phyloP scores from a whole-genome alignment of 106 monocot genomes.

The Cymbidium sinense region DNA sequence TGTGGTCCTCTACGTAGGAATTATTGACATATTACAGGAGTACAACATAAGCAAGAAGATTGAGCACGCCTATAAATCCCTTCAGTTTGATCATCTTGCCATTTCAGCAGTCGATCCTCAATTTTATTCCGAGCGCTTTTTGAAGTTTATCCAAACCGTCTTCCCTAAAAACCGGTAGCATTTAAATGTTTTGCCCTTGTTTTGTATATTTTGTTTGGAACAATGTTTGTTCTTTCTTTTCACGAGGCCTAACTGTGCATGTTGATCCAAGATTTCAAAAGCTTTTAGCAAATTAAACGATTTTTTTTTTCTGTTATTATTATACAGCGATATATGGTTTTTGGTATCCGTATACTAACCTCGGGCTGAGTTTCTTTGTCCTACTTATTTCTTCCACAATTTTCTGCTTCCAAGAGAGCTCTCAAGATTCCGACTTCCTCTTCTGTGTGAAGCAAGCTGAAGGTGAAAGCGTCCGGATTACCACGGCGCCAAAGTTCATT shows the following conservation, averaged over 20 bases:
- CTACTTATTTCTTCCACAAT: too few species aligned
- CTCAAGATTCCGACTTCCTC: too few species aligned
- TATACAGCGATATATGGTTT: background rate
- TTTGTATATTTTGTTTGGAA: background rate
- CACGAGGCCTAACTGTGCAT: background rate
- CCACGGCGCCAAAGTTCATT: too few species aligned
- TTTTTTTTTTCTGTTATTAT: background rate
- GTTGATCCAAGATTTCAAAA: background rate
- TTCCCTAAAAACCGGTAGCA: constrained; percentile 23
- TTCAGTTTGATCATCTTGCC: constrained; percentile 46
- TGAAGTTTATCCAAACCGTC: constrained; percentile 44
- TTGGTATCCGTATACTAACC: too few species aligned
- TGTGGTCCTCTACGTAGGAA: constrained; percentile 41
- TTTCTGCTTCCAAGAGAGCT: too few species aligned
- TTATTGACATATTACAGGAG: constrained; percentile 53
- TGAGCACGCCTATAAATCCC: constrained; percentile 59
- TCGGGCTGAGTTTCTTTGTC: too few species aligned
- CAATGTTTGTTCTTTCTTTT: background rate
- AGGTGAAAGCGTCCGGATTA: too few species aligned
- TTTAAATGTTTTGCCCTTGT: background rate
- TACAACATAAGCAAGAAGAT: constrained; percentile 51
- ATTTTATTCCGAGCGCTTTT: constrained; percentile 51
- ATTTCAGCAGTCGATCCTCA: constrained; percentile 58
- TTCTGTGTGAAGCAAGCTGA: too few species aligned
- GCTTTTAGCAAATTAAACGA: constrained; percentile 1